phyloP scores from a whole-genome alignment of 1,139 yeast species.

The Lodderomyces beijingensis region DNA sequence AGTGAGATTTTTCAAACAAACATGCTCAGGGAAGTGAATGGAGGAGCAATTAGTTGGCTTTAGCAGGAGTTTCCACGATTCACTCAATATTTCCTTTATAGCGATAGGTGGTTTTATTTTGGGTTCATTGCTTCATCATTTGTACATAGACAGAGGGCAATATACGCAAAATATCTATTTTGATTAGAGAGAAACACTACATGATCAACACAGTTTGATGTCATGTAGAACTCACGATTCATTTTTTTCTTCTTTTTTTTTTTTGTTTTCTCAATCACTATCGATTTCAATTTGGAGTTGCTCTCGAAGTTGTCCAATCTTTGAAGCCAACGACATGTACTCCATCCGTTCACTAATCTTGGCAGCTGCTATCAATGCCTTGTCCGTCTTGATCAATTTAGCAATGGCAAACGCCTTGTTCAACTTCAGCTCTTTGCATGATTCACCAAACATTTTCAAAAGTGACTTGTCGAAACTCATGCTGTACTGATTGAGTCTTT shows the following conservation, averaged over 20 bases:
- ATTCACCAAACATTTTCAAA: constrained; percentile 68
- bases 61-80: too few relatives aligned
- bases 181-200: too few relatives aligned
- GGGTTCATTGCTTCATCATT: too few relatives aligned
- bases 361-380: constrained; percentile 78
- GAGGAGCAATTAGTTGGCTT: too few relatives aligned
- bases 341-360: constrained; percentile 82
- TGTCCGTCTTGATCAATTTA: constrained; percentile 64
- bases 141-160: too few relatives aligned
- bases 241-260: too few relatives aligned
- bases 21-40: background rate
- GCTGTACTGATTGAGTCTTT: constrained; percentile 47
- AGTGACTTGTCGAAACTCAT: constrained; percentile 66
- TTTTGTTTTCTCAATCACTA: constrained; percentile 15
- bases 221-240: too few relatives aligned
- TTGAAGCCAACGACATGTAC: constrained; percentile 57
- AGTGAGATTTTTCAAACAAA: constrained; percentile 7
- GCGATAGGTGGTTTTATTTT: too few relatives aligned
- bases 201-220: too few relatives aligned
- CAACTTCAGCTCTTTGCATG: constrained; percentile 65
- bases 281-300: constrained; percentile 32
- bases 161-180: too few relatives aligned
- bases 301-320: constrained; percentile 64
- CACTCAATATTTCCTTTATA: too few relatives aligned
- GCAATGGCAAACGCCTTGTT: constrained; percentile 70